Conservation (phyloP, 2,329 filamentous ascomycete species). For the Alternaria brassicae region DNA sequence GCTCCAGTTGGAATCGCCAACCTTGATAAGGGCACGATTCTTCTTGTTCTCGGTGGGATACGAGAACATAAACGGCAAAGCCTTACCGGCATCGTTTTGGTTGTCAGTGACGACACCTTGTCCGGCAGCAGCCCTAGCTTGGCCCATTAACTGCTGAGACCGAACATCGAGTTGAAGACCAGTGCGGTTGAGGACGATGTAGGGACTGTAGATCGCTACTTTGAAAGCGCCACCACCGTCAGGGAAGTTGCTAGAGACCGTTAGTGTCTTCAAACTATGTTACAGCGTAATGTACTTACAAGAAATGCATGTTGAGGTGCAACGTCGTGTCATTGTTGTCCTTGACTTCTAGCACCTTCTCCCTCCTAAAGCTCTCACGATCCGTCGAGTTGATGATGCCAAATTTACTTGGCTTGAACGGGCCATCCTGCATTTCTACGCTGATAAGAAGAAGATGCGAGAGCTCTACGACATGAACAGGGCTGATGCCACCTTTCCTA, state of each 20-base stretch:
- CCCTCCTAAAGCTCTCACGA: slow-evolving; percentile 86
- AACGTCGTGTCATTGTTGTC: slow-evolving; percentile 82
- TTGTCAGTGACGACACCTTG: slow-evolving; percentile 69
- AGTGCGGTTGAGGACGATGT: slow-evolving; percentile 94
- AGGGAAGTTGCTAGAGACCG: slow-evolving; percentile 68
- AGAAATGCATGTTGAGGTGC: slow-evolving; percentile 88
- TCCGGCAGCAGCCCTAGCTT: slow-evolving; percentile 81
- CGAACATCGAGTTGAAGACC: slow-evolving; percentile 87
- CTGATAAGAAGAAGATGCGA: slow-evolving; percentile 92
- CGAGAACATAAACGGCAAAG: slow-evolving; percentile 94
- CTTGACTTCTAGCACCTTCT: slow-evolving; percentile 79
- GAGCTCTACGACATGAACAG: slow-evolving; percentile 94
- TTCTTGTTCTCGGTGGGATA: slow-evolving; percentile 87
- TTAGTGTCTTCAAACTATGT: slow-evolving; percentile 15
- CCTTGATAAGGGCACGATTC: slow-evolving; percentile 86
- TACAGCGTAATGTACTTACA: slow-evolving; percentile 54
- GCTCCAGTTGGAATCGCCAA: slow-evolving; percentile 93
- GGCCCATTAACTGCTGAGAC: slow-evolving; percentile 86
- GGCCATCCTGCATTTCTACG: slow-evolving; percentile 94
- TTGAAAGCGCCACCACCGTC: slow-evolving; percentile 95
- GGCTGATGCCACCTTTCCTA: slow-evolving; percentile 93
- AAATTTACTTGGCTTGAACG: slow-evolving; percentile 94
- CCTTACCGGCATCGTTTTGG: slow-evolving; percentile 70
- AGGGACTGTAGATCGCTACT: slow-evolving; percentile 93
- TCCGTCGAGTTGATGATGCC: slow-evolving; percentile 93